These are phyloP conservation scores for Porphyrellus cyaneotinctus DNA, from an alignment of 768 basidiomycete genomes.

Conservation along the genomic window DNA sequence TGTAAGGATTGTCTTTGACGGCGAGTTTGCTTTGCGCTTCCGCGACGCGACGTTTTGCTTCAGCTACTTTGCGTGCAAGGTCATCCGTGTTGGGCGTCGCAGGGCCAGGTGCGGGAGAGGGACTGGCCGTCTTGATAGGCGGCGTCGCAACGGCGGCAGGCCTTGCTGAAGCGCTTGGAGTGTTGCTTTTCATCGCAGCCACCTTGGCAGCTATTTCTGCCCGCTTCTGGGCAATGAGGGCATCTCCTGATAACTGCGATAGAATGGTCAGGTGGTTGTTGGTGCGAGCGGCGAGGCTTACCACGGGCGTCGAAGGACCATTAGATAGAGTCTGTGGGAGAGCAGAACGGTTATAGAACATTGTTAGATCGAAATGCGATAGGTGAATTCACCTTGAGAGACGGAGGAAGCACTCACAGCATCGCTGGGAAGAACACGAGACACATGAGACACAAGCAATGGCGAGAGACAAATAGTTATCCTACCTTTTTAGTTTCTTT, in stretches of 20 bases:
- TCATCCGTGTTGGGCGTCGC: slow-evolving; percentile 52
- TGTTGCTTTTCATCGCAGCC: slow-evolving; percentile 61
- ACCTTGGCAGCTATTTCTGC: slow-evolving; percentile 85
- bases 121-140: slow-evolving; percentile 23
- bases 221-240: slow-evolving; percentile 76
- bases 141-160: slow-evolving; percentile 25
- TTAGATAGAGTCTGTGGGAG: slow-evolving; percentile 47
- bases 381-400: slow-evolving; percentile 69
- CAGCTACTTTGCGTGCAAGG: slow-evolving; percentile 67
- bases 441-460: slow-evolving; percentile 3
- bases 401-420: slow-evolving; percentile 51
- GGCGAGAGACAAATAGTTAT: slow-evolving; percentile 16
- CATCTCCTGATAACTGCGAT: slow-evolving; percentile 47
- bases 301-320: slow-evolving; percentile 41
- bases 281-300: slow-evolving; percentile 31
- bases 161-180: slow-evolving; percentile 29
- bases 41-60: slow-evolving; percentile 80
- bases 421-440: slow-evolving; percentile 45
- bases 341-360: slow-evolving; percentile 62
- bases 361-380: slow-evolving; percentile 51
- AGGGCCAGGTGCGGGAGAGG: slow-evolving; percentile 40
- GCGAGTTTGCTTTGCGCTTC: slow-evolving; percentile 76
- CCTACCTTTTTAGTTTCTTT: slow-evolving; percentile 68
- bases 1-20: slow-evolving; percentile 82
- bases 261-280: slow-evolving; percentile 1